Evolutionary conservation across 2,329 filamentous ascomycete species (phyloP), one percentile per base, ranked within the genome.

Genomic region (Fusarium avenaceum): DNA sequence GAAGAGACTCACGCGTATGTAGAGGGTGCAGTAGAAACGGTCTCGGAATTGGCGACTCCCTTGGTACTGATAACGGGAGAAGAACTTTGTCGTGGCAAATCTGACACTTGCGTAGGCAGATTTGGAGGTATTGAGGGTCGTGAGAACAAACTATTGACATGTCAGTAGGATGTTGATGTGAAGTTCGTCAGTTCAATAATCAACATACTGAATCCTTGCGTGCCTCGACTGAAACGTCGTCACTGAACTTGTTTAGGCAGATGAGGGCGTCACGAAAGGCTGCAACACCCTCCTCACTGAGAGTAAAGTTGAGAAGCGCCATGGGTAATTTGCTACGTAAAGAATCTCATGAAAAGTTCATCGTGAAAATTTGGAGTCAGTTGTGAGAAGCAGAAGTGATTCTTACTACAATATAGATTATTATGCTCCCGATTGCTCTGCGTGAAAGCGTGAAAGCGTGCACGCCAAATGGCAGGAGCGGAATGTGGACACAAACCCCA

Each of bases 211-310:
- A 87, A 72, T 93, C 90, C 66, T 85, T 87, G 71, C 86, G 85
- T 33, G 90, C 90, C 77, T 94, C 92, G 40, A 95, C 83, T 26
- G 88, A 91, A 20, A 95, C 91, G 45, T 90, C 87, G 71, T 95
- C 92, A 76, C 90, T 92, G 80, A 95, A 94, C 78, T 93, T 93
- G 74, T 87, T 87, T 26, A 95, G 84, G 76, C 92, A 95, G 22
- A 88, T 83, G 57, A 95, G 85, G 24, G 89, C 86, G 77, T 94
- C 92, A 72, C 93, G 90, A 44, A 95, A 82, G 48, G 87, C 87
- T 8, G 84, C 83, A 43, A 93, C 88, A 32, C 90, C 90, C 70
- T 94, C 91, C 57, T 92, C 91, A 71, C 85, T 91, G 54, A 95
- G 82, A 0, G 90, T 91, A 75, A 94, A 94, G 63, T 85, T 89